phyloP scores from a whole-genome alignment of 2,329 filamentous ascomycete species.

The Fusarium luffae region DNA sequence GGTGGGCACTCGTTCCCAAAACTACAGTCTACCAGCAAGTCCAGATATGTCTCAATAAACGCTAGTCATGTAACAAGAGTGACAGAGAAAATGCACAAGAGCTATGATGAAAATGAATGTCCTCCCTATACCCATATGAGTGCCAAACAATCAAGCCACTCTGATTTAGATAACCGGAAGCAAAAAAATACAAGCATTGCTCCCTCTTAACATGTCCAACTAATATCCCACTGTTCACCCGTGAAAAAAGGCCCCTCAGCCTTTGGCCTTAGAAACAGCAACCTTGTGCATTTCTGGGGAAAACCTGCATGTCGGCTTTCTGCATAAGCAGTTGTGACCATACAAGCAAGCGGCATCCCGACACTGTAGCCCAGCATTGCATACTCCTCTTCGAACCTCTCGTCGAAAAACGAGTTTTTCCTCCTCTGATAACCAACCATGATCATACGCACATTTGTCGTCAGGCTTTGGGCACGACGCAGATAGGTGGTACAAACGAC shows the following conservation, averaged over 20 bases:
- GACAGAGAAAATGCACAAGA: background rate
- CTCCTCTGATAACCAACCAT: background rate
- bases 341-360: background rate
- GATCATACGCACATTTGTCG: background rate
- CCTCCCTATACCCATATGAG: accelerated
- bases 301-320: background rate
- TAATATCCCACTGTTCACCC: background rate
- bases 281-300: background rate
- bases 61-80: background rate
- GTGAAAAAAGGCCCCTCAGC: background rate
- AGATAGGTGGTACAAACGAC: background rate
- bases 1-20: no score
- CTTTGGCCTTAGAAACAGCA: background rate
- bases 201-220: background rate
- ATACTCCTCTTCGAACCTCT: background rate
- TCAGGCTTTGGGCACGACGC: background rate
- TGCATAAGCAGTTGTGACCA: background rate
- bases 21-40: no score
- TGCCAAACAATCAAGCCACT: background rate
- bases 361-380: background rate
- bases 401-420: background rate
- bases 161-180: no score
- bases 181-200: background rate
- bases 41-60: no score
- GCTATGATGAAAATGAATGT: background rate